These are phyloP conservation scores for Coniochaeta prunicola DNA, from an alignment of 2,329 filamentous ascomycete species.

Conservation along the genomic window DNA sequence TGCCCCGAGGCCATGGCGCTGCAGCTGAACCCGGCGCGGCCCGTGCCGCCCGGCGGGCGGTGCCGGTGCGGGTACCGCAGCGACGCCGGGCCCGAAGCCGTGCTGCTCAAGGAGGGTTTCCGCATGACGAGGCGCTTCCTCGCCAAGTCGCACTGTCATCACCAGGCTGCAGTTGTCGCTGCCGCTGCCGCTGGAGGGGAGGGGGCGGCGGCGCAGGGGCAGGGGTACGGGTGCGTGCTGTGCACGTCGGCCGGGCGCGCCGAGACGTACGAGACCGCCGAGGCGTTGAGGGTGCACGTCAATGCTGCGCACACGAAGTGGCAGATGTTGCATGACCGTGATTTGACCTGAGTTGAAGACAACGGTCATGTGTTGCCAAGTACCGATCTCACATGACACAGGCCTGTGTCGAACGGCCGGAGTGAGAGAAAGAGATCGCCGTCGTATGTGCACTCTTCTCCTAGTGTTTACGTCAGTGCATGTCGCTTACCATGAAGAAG, in stretches of 20 bases:
- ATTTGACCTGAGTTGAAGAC: constrained; percentile 15
- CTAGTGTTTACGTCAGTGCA: no score
- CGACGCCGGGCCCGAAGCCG: constrained; percentile 12
- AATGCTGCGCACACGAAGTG: constrained; percentile 30
- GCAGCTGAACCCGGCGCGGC: constrained; percentile 24
- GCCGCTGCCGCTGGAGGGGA: constrained; percentile 14
- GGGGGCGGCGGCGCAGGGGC: constrained; percentile 1
- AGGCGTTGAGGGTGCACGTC: constrained; percentile 25
- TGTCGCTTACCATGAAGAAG: no score
- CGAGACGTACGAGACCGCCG: constrained; percentile 22
- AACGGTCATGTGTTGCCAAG: no score
- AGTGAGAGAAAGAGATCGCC: no score
- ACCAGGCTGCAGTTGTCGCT: neutral
- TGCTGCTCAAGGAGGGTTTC: constrained; percentile 30
- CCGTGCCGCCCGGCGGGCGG: constrained; percentile 14
- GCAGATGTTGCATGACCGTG: constrained; percentile 33
- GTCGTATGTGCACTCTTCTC: no score
- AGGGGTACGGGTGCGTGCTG: constrained; percentile 29
- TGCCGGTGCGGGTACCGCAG: constrained; percentile 30
- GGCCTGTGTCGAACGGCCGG: no score
- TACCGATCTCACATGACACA: no score
- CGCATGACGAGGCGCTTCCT: constrained; percentile 29
- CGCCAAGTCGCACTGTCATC: constrained; percentile 30
- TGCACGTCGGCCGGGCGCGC: constrained; percentile 29
- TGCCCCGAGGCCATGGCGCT: constrained; percentile 31